Evolutionary conservation across 2,329 filamentous ascomycete genomes (phyloP).

Genomic region (Sclerotinia minor): DNA sequence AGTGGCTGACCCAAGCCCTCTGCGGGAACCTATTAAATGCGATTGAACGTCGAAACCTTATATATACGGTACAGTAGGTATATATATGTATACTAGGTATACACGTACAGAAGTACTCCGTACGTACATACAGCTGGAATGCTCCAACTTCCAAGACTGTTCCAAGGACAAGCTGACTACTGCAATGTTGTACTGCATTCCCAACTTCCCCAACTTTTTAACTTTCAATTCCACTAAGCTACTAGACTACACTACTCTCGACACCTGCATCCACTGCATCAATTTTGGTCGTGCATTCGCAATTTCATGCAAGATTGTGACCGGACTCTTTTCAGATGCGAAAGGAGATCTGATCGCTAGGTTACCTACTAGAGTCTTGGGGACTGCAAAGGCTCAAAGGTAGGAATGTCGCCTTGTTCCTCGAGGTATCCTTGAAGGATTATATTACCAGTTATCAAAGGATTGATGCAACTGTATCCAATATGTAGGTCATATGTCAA

Average conservation of each 20-base stretch:
- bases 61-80: no score
- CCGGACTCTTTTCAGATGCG: not conserved
- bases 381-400: no score
- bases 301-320: conserved; percentile 7
- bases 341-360: conserved; percentile 1
- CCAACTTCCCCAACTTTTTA: not conserved
- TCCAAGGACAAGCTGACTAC: not conserved
- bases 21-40: not conserved
- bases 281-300: not conserved
- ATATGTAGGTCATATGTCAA: conserved; percentile 13
- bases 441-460: not conserved
- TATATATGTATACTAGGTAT: no score
- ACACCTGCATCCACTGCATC: not conserved
- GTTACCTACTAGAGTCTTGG: not conserved
- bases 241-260: not conserved
- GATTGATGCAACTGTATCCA: not conserved
- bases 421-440: not conserved
- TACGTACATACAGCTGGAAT: no score
- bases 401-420: not conserved
- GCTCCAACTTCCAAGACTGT: not conserved
- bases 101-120: no score
- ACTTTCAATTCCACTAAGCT: not conserved
- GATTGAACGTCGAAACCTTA: not conserved
- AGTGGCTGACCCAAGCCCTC: not conserved
- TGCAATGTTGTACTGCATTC: conserved; percentile 2